These are phyloP conservation scores for Caulochytrium protostelioides DNA, from an alignment of 371 early-diverging fungal genomes.

Conservation along the genomic window DNA sequence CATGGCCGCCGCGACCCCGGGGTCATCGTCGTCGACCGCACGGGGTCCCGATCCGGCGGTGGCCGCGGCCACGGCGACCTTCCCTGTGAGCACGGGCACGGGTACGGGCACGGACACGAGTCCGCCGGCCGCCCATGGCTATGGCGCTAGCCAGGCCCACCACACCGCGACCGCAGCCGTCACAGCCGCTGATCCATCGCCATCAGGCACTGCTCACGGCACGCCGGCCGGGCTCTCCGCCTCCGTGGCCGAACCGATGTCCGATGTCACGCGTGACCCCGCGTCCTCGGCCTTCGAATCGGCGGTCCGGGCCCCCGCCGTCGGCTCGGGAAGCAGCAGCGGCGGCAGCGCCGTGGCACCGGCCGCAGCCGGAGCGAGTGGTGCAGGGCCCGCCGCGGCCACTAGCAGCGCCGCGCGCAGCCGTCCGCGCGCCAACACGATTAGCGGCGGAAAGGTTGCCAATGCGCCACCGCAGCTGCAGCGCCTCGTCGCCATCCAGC, in stretches of 20 bases:
- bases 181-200: too few relatives aligned
- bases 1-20: too few relatives aligned
- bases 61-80: too few relatives aligned
- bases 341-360: neutral
- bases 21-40: too few relatives aligned
- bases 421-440: slow-evolving; percentile 19
- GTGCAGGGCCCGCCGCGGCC: neutral
- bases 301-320: neutral
- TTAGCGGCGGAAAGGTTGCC: slow-evolving; percentile 11
- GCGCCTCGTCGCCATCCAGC: slow-evolving; percentile 13
- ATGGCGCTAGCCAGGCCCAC: too few relatives aligned
- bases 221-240: too few relatives aligned
- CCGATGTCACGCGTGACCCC: neutral
- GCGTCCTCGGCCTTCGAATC: neutral
- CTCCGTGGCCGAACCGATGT: neutral
- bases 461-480: slow-evolving; percentile 17
- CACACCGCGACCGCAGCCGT: too few relatives aligned
- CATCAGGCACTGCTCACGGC: too few relatives aligned
- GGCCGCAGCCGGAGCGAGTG: neutral
- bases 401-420: neutral
- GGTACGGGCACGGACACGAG: too few relatives aligned
- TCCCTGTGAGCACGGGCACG: too few relatives aligned
- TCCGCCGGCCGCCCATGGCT: too few relatives aligned
- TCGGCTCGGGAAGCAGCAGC: neutral
- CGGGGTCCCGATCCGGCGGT: too few relatives aligned